Evolutionary conservation across 2,329 filamentous ascomycete genomes (phyloP), one percentile per base, ranked within the genome.

Genomic region (Ascochyta lentis): DNA sequence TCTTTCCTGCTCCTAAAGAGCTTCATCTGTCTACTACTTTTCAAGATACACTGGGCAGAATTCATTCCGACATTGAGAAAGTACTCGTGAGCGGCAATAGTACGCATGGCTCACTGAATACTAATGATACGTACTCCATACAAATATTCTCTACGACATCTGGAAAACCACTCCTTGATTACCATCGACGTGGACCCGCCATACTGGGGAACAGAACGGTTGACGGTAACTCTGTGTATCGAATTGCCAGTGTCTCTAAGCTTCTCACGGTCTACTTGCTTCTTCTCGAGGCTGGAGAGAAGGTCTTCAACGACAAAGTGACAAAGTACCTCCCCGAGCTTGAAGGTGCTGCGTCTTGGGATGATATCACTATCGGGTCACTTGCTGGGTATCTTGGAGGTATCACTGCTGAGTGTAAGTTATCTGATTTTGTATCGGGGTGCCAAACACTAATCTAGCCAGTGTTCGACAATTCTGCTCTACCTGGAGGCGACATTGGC

Each of bases 181-280:
- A 52, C 9, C 59, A 62, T 33, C 56, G 41, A 15, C 56, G 44
- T n/a, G 59, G 56, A 4, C 15, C 31, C 6, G 42, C 19, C 4
- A 10, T 62, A 3, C 29, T 50, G 8, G 56, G 56, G 2, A 51
- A 59, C n/a, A 16, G 47, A 10, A 37, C 54, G 0, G 7, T 63
- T 8, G 72, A 79, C 55, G 74, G 68, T n/a, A 64, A 80, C 52
- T 76, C 72, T 34, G 77, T 81, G 16, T 80, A 79, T 59, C 74
- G 76, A 13, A 63, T 80, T 15, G 79, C 77, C 1, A 80, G 76
- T 57, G 62, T 76, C 31, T 71, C 71, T 10, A 80, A 78, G 49
- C 63, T 76, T 3, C 65, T 78, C 48, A 77, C 77, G 0, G 74
- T 77, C 27, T 74, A 77, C 38, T 68, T 76, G 1, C 71, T 74